Conservation (phyloP, 164 flowering plant genomes). For the Nymphaea colorata region DNA sequence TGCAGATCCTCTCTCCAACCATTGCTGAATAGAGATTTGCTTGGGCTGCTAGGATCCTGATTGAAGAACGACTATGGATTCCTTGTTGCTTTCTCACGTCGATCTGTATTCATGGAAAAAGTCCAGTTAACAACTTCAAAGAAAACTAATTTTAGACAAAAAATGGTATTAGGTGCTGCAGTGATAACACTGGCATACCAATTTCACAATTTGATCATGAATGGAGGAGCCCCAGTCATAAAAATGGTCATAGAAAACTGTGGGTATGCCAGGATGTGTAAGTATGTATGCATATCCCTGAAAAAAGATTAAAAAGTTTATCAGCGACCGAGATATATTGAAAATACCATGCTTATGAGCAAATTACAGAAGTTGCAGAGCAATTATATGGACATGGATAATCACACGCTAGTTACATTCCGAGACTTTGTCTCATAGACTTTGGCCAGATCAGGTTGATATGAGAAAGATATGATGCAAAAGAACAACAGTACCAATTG, state of each 20-base stretch:
- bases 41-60: conserved; percentile 63
- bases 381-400: too few species aligned
- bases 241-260: conserved; percentile 85
- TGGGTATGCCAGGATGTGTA: conserved; percentile 88
- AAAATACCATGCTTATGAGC: too few species aligned
- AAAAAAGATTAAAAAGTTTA: not conserved
- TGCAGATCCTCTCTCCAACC: conserved; percentile 58
- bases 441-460: too few species aligned
- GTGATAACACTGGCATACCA: conserved; percentile 32
- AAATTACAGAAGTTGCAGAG: too few species aligned
- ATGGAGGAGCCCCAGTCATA: conserved; percentile 64
- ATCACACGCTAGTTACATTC: too few species aligned
- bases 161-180: not conserved
- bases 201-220: conserved; percentile 78
- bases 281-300: conserved; percentile 93
- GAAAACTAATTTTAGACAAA: not conserved
- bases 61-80: conserved; percentile 62
- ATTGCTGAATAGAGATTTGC: conserved; percentile 68
- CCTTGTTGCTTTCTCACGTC: conserved; percentile 45
- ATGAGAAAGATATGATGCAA: too few species aligned
- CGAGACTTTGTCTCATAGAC: too few species aligned
- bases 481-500: too few species aligned
- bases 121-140: not conserved
- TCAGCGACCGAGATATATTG: too few species aligned
- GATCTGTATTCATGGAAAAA: conserved; percentile 36